phyloP scores from a whole-genome alignment of 2,329 filamentous ascomycete genomes.

The Neofusicoccum umdonicola region DNA sequence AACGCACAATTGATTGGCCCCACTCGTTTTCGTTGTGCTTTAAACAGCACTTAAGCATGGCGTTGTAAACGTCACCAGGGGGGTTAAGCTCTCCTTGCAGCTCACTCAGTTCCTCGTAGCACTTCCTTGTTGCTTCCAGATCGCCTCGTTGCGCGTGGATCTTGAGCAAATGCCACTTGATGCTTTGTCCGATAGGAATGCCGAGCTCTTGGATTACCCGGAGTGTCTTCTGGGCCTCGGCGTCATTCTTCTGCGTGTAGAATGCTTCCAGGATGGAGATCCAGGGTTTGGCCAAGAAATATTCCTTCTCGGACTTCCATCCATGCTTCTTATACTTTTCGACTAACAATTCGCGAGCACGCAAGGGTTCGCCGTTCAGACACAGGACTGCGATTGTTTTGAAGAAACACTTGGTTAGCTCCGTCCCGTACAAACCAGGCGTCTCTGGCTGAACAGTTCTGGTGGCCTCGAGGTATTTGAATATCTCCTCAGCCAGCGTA shows the following conservation, averaged over 20 bases:
- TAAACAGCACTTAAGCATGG: slow-evolving; percentile 2
- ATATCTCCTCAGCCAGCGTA: neutral
- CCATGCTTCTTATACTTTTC: neutral
- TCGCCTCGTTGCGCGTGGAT: slow-evolving; percentile 62
- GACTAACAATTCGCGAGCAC: neutral
- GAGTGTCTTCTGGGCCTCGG: slow-evolving; percentile 57
- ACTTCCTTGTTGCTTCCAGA: slow-evolving; percentile 61
- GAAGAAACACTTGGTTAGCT: neutral
- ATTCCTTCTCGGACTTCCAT: neutral
- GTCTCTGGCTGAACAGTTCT: neutral
- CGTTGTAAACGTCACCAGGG: neutral
- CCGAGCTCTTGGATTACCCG: slow-evolving; percentile 48
- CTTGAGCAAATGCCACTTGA: slow-evolving; percentile 54
- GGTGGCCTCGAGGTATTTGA: neutral
- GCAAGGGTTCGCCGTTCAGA: neutral
- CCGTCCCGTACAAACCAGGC: neutral
- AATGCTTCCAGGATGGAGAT: slow-evolving; percentile 58
- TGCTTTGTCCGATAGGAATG: slow-evolving; percentile 36
- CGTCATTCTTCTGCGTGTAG: slow-evolving; percentile 57
- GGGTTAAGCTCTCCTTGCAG: neutral
- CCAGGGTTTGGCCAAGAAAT: slow-evolving; percentile 23
- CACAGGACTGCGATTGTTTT: neutral
- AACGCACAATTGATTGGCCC: slow-evolving; percentile 6
- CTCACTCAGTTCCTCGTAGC: slow-evolving; percentile 59
- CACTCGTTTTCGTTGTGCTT: slow-evolving; percentile 1